These are phyloP conservation scores for Chlorella variabilis DNA, from an alignment of 163 green algal species.

Conservation along the genomic window DNA sequence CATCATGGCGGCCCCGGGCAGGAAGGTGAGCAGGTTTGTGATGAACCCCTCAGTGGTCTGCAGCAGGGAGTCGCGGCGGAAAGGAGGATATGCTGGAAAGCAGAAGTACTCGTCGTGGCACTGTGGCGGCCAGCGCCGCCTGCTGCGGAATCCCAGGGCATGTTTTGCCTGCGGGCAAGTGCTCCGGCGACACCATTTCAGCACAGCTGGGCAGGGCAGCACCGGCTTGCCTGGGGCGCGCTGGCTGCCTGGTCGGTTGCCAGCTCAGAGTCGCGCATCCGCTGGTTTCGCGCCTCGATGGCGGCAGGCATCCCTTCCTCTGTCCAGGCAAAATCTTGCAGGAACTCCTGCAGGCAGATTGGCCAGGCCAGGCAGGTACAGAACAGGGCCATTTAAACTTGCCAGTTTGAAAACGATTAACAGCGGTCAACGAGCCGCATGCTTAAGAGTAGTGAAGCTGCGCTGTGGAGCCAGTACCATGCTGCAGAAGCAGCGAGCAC, in stretches of 20 bases:
- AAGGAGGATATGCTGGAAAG: too few relatives aligned
- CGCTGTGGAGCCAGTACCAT: too few relatives aligned
- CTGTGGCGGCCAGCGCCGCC: too few relatives aligned
- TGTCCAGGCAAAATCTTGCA: constrained; percentile 31
- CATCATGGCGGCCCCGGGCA: constrained; percentile 6
- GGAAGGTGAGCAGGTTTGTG: neutral
- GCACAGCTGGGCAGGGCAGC: too few relatives aligned
- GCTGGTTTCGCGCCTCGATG: neutral
- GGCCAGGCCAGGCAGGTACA: neutral
- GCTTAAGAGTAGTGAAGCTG: too few relatives aligned
- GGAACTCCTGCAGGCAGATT: neutral
- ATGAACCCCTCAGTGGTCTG: neutral
- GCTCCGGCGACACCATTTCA: neutral
- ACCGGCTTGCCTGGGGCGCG: too few relatives aligned
- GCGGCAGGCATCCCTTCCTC: neutral
- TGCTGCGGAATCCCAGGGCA: too few relatives aligned
- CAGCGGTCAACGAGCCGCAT: neutral
- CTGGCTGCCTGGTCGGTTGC: neutral
- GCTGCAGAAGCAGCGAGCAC: neutral
- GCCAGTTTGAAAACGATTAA: neutral
- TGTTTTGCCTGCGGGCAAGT: neutral
- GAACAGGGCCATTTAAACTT: neutral
- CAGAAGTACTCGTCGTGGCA: too few relatives aligned
- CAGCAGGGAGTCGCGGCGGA: neutral
- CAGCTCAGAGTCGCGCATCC: neutral